phyloP scores from a whole-genome alignment of 257 asterid genomes.

The Solanum pimpinellifolium region DNA sequence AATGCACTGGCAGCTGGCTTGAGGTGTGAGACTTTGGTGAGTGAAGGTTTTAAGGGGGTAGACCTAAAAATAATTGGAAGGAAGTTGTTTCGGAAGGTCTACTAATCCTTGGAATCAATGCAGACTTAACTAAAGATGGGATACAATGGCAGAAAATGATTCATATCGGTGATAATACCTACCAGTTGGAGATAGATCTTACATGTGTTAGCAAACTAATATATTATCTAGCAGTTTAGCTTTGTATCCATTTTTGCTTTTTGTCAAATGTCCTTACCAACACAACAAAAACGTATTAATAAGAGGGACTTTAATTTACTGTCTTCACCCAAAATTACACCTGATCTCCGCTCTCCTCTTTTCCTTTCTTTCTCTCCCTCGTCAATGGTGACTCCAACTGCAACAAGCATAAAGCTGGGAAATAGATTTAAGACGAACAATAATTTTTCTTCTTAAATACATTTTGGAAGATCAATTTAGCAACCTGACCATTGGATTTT shows the following conservation, averaged over 20 bases:
- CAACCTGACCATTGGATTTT: neutral
- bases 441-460: neutral
- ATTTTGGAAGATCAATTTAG: neutral
- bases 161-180: neutral
- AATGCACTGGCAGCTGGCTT: neutral
- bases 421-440: neutral
- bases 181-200: neutral
- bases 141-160: neutral
- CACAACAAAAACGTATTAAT: neutral
- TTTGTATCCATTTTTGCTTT: neutral
- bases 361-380: neutral
- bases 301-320: neutral
- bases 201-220: neutral
- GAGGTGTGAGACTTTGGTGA: neutral
- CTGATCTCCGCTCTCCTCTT: neutral
- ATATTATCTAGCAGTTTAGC: neutral
- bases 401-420: neutral
- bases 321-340: neutral
- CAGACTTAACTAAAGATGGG: neutral
- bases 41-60: neutral
- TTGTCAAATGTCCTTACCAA: neutral
- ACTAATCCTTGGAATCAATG: neutral
- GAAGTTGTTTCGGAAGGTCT: neutral
- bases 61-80: neutral
- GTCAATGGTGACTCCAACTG: neutral